Evolutionary conservation across 2,329 filamentous ascomycete species (phyloP), one percentile per base, ranked within the genome.

Genomic region (Kalaharituber pfeilii): DNA sequence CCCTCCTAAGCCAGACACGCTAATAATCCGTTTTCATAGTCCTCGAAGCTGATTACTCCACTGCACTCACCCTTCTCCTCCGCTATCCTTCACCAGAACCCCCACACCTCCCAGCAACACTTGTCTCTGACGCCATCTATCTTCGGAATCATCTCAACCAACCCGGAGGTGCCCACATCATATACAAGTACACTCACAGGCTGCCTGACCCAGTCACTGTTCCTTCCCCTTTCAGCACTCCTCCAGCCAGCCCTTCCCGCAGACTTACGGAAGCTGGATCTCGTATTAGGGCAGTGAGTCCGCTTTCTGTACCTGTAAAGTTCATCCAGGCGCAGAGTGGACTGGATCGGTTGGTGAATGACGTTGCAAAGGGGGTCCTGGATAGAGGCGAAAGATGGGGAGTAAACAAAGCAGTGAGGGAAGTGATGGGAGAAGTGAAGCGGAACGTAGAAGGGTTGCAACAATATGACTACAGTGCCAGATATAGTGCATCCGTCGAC

Each of bases 21-120:
- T 11, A 29, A 20, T 44, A 52, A 8, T 5, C 49, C 18, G 25
- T 26, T 50, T 30, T 26, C 44, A 20, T 56, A 87, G 84, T 98
- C 30, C 71, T 96, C 25, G 79, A 86, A 59, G 81, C 85, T 11
- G 89, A 96, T 67, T 94, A 94, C 64, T 89, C 91, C 1, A 77
- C 79, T 30, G 89, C 86, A 7, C 72, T 98, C 52, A 82, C 86
- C 54, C 70, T 93, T 1, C 72, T 96, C 25, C 75, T 96, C 1
- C 85, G 86, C 62, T 96, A 96, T 61, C 86, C 86, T 1, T 72
- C 78, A 1, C 47, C 47, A 3, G 5, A 15, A 27, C 47, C 22
- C 22, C 47, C 47, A 5, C 28, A 50, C 15, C 47, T 50, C 3
- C 47, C 47, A 18, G 25, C 47, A 8, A 28, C 47, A 50, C 30